A percentile compares a stretch with the other conserved stretches of the same genome.
Conservation (phyloP, 2,329 filamentous ascomycete genomes). For the Aspergillus fijiensis region DNA sequence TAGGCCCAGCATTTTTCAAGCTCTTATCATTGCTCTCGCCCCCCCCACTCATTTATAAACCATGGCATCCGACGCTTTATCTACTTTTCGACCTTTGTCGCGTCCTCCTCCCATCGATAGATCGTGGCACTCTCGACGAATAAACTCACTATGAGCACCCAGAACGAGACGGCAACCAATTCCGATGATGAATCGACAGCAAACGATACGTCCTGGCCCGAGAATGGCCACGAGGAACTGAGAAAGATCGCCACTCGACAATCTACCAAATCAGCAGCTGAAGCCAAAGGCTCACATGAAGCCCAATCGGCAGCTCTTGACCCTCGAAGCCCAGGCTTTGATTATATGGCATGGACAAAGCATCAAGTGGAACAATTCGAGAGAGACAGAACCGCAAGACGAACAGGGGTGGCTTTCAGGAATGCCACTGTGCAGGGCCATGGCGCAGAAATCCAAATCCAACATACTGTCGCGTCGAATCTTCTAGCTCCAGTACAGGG, state of each 20-base stretch:
- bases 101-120: too few species aligned
- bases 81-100: too few species aligned
- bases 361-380: constrained; percentile 53
- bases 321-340: constrained; percentile 52
- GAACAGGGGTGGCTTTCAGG: constrained; percentile 63
- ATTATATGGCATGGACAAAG: constrained; percentile 54
- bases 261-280: not conserved
- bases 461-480: constrained; percentile 64
- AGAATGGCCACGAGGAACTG: not conserved
- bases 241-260: not conserved
- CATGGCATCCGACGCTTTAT: too few species aligned
- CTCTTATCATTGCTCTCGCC: too few species aligned
- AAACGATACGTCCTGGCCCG: not conserved
- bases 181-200: not conserved
- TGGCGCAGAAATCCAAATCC: constrained; percentile 65
- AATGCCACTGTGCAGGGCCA: constrained; percentile 66
- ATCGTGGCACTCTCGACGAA: too few species aligned
- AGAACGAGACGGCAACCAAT: not conserved
- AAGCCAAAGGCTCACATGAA: not conserved
- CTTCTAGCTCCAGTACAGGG: constrained; percentile 58
- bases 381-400: constrained; percentile 53
- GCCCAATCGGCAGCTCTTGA: constrained; percentile 44
- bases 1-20: too few species aligned
- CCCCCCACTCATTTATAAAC: too few species aligned
- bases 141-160: too few species aligned